Evolutionary conservation across 2,329 filamentous ascomycete species (phyloP), one percentile per base, ranked within the genome.

Genomic region (Penicillium nordicum): DNA sequence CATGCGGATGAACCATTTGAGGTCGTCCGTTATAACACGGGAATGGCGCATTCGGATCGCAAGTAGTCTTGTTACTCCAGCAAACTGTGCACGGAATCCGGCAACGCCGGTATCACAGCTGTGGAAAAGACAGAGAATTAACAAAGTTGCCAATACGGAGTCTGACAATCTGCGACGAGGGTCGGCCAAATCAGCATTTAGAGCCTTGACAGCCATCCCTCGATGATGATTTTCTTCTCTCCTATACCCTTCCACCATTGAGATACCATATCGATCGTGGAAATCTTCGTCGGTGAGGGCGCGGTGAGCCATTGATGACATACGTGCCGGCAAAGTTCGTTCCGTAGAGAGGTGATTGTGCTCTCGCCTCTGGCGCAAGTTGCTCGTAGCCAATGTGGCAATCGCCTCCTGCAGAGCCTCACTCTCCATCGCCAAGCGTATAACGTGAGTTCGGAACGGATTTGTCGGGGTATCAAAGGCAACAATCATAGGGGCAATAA

Each of bases 91-190:
- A 64, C 92, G 90, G 75, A 97, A 97, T 67, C 93, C 93, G 21
- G 90, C 91, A 63, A 97, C 88, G 3, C 93, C 93, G 1, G 90
- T 94, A 73, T 97, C 92, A 60, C 91, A 94, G 76, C 96, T 92
- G 64, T 95, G 89, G 72, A 96, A 96, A 58, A 97, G 86, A 70
- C 92, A 96, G 4, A 97, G 81, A 9, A 97, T 83, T 38, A 97
- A 82, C 36, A 97, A 85, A 4, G 91, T 96, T 3, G 91, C 92
- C 30, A 97, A 80, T 5, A 94, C 89, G 0, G 90, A 92, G 72
- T 97, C 93, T 64, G 94, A 88, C 52, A 88, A 86, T 5, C 91
- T 88, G 65, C 86, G 86, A 23, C 80, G 78, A 0, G 87, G 83
- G 71, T 96, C 88, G 53, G 90, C 88, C 51, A 97, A 81, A 71